Evolutionary conservation across 176 grass and related monocot genomes (phyloP), one percentile per base, ranked within the genome.

Genomic region (Olyra latifolia): DNA sequence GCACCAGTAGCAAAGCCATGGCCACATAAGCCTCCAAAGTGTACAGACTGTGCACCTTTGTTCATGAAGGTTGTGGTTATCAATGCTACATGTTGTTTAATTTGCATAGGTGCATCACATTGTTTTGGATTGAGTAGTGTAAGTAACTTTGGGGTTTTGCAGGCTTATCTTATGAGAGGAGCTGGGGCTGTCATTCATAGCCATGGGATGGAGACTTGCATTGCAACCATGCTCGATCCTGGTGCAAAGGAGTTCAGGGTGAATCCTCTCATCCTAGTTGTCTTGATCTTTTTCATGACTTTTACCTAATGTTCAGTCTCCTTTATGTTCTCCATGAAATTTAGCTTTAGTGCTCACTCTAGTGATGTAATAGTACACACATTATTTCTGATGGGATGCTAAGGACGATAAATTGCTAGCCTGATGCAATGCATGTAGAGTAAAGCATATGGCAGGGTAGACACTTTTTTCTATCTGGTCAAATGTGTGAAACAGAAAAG

Each of bases 161-260:
- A 98, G 95, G 75, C 95, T 22, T 98, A 98, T 88, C 82, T 85
- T 35, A 98, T 93, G 95, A 84, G 92, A 55, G 91, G 81, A 85
- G 92, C 95, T 98, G 95, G 95, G 76, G 95, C 92, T 73, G 88
- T 92, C 63, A 98, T 98, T 87, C 95, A 98, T 74, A 98, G 95
- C 64, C 95, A 98, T 87, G 95, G 95, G 24, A 98, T 98, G 83
- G 95, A 95, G 76, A 89, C 92, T 69, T 98, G 95, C 83, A 80
- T 98, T 11, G 90, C 87, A 40, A 91, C 95, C 10, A 98, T 98
- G 95, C 77, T 98, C 17, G 72, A 89, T 83, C 95, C 95, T 80
- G 80, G 71, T 66, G 79, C 88, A 62, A 98, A 98, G 84, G 95
- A 98, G 83, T 95, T 98, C 78, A 90, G 80, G 82, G 95, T 98